Percentiles rank a stretch among this genome's conserved stretches.
These are phyloP conservation scores for Penicillium alfredii DNA, from an alignment of 495 filamentous ascomycete genomes.

Conservation along the genomic window DNA sequence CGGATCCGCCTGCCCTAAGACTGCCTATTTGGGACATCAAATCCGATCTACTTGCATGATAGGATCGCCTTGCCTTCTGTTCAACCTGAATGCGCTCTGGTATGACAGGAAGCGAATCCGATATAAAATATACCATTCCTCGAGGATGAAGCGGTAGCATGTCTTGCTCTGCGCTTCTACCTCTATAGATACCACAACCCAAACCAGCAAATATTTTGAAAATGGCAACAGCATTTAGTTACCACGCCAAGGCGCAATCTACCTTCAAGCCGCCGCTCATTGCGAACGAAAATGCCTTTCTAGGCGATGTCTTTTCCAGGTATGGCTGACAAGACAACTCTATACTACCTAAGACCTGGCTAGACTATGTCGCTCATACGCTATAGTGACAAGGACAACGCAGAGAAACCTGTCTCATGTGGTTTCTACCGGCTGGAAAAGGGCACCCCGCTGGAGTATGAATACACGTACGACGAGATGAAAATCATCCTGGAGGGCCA, in stretches of 20 bases:
- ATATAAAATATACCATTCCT: no score
- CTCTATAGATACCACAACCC: neutral
- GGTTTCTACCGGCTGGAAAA: slow-evolving; percentile 73
- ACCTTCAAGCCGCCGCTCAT: slow-evolving; percentile 65
- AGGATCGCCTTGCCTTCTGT: slow-evolving; percentile 5
- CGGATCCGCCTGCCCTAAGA: no score
- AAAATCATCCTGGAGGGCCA: slow-evolving; percentile 76
- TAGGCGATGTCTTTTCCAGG: slow-evolving; percentile 61
- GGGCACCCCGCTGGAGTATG: slow-evolving; percentile 67
- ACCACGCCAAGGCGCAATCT: slow-evolving; percentile 56
- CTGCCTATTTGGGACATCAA: slow-evolving; percentile 17
- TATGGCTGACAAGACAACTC: slow-evolving; percentile 25
- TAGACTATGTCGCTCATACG: no score
- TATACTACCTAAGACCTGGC: no score
- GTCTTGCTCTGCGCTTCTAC: neutral
- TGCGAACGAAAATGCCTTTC: slow-evolving; percentile 68
- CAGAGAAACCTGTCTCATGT: slow-evolving; percentile 57
- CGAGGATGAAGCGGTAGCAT: no score
- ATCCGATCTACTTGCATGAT: slow-evolving; percentile 4
- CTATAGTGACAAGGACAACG: slow-evolving; percentile 48
- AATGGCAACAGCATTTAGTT: slow-evolving; percentile 36
- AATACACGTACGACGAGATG: slow-evolving; percentile 72
- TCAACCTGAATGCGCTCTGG: no score
- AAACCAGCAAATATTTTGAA: slow-evolving; percentile 6
- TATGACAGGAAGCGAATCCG: no score